Base-by-base conservation (phyloP, 2,329 filamentous ascomycete species). In the Pseudocercospora pini-densiflorae region DNA sequence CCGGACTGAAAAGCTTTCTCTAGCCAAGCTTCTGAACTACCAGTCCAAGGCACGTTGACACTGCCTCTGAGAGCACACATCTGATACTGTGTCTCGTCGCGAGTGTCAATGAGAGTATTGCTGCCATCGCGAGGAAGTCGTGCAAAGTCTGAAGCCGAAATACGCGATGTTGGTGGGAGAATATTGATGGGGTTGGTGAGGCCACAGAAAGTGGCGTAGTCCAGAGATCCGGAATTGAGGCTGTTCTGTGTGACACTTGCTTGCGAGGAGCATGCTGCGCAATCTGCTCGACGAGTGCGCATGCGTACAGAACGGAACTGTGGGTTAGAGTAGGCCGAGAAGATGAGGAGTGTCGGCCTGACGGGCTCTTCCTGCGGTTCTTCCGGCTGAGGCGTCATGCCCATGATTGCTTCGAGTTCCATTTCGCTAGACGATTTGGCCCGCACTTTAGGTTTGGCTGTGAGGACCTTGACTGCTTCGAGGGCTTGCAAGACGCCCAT, bases 401-500 rank as follows among this genome's bases (percentile, higher is more conserved):
- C 64, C 64, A 68, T 67, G 31, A 69, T 53, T 12, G 62, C 62
- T 27, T 63, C 64, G 21, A 67, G 61, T 16, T 70, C 68, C 5
- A 60, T 29, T 12, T 47, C 36, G 43, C 49, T 29, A 51, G 16
- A 54, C 4, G 63, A 66, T 3, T 36, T 40, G 43, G 31, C n/a
- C 6, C 40, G 40, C 14, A 53, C 16, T 57, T 65, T 45, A 2
- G 77, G 67, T 71, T 78, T 77, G 7, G 87, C 85, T 16, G 97
- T 84, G n/a, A 97, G 79, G n/a, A 77, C 40, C 77, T 96, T 95
- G 74, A 98, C 89, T 0, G 92, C 89, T 80, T 98, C 93, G 1
- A 97, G 82, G 0, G 95, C 94, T 81, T 98, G 95, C 63, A 98
- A 81, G 0, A 97, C 89, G 7, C 95, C 95, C 92, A 99, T 97